A percentile compares a stretch with the other conserved stretches of the same genome.
These are phyloP conservation scores for Saccharomycodes ludwigii DNA, from an alignment of 805 yeast species.

Conservation along the genomic window DNA sequence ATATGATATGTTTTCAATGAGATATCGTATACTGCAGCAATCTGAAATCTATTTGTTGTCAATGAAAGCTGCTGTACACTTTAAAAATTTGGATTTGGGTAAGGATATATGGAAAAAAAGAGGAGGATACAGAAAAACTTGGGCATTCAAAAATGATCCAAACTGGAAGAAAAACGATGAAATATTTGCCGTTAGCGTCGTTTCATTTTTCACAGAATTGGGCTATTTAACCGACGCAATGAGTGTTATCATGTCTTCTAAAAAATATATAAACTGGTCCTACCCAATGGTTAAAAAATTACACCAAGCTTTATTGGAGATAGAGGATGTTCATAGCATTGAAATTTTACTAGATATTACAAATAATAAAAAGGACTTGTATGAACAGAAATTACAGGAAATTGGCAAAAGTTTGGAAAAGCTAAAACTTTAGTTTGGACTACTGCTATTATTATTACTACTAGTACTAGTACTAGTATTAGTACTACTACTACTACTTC, in stretches of 20 bases:
- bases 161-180: slow-evolving; percentile 38
- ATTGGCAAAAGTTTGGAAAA: slow-evolving; percentile 12
- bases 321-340: slow-evolving; percentile 32
- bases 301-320: slow-evolving; percentile 25
- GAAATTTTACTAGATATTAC: slow-evolving; percentile 21
- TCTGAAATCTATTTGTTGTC: slow-evolving; percentile 47
- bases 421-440: slow-evolving; percentile 9
- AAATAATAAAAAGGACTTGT: slow-evolving; percentile 12
- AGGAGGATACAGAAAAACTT: slow-evolving; percentile 54
- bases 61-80: slow-evolving; percentile 51
- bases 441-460: no score
- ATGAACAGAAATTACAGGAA: slow-evolving; percentile 9
- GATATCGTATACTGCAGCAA: slow-evolving; percentile 27
- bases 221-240: slow-evolving; percentile 57
- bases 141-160: slow-evolving; percentile 31
- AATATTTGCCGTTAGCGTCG: slow-evolving; percentile 63
- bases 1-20: slow-evolving; percentile 13
- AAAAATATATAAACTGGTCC: slow-evolving; percentile 60
- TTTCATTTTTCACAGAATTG: slow-evolving; percentile 41
- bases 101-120: slow-evolving; percentile 66
- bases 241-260: slow-evolving; percentile 53
- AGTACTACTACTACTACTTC: not conserved
- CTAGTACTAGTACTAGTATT: no score
- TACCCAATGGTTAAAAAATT: slow-evolving; percentile 33
- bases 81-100: slow-evolving; percentile 45